Base-by-base conservation (phyloP, 1,139 yeast genomes). In the Saccharomyces hybrid region DNA sequence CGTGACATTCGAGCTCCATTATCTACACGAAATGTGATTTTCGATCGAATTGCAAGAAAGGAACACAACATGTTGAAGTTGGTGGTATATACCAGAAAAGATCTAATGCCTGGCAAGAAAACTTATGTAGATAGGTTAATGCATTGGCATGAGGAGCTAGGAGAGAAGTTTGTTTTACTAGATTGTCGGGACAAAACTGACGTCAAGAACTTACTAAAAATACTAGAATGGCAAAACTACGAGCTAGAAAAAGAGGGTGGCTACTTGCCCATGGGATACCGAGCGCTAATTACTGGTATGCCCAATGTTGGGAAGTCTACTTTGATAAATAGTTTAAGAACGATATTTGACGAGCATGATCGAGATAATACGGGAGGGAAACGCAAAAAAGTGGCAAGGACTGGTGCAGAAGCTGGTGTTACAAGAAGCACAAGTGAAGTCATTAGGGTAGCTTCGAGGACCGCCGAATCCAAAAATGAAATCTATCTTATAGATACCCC, bases 241-340 rank as follows among this genome's bases (percentile, higher is more conserved):
- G 48, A 53, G 28, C 51, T 59, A 46, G 57, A 55, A 38, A 38
- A 54, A 25, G 46, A 53, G 77, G 70, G 68, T 5, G 83, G 91
- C 0, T 83, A 85, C 1, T 93, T 95, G 0, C 97, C 97, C 0
- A 71, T 90, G 54, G 98, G 99, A 0, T 73, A 87, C 51, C 72
- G 91, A 41, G 69, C 87, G 52, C 76, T 91, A 75, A 82, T 93
- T 50, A 83, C 87, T 9, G 99, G 99, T 0, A 88, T 93, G 95
- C 99, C 99, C 0, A 93, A 93, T 68, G 96, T 90, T n/a, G 99
- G 99, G 0, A 93, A 93, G 69, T 88, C 96, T n/a, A 86, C 96
- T 0, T 71, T 93, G 55, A 85, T 91, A 11, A 93, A 93, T 66
- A 77, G 85, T 0, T 72, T 93, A 52, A 72, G 97, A 55, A 75